phyloP scores from a whole-genome alignment of 495 filamentous ascomycete species.

The Tuber calosporum region DNA sequence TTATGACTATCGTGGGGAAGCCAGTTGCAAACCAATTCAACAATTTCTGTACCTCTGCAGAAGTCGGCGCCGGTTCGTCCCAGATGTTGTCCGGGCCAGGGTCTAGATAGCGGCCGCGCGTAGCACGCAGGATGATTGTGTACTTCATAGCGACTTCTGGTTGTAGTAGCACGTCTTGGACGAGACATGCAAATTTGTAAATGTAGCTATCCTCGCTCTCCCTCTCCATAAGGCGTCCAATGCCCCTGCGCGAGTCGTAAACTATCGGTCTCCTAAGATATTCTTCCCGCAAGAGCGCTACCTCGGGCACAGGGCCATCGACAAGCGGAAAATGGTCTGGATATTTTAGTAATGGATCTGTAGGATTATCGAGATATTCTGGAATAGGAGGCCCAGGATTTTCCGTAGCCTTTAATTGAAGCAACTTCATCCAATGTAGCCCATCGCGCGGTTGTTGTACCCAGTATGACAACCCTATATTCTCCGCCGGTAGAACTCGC shows the following conservation, averaged over 20 bases:
- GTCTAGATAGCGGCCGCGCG: conserved; percentile 21
- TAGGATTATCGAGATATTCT: conserved; percentile 25
- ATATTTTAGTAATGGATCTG: conserved; percentile 21
- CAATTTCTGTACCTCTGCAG: conserved; percentile 18
- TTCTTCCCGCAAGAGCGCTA: conserved; percentile 17
- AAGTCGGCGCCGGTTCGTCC: conserved; percentile 19
- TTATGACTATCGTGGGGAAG: conserved; percentile 17
- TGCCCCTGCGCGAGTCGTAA: conserved; percentile 19
- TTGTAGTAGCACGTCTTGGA: conserved; percentile 14
- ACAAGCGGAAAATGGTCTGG: conserved; percentile 20
- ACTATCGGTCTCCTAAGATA: conserved; percentile 7
- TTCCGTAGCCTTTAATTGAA: neutral
- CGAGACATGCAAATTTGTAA: conserved; percentile 21
- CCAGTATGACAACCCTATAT: conserved; percentile 11
- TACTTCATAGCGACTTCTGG: conserved; percentile 34
- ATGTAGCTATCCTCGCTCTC: conserved; percentile 23
- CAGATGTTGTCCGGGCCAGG: conserved; percentile 15
- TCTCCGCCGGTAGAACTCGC: neutral
- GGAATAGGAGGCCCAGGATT: conserved; percentile 7
- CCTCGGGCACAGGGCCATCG: conserved; percentile 7
- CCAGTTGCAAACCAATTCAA: conserved; percentile 26
- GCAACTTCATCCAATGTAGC: neutral
- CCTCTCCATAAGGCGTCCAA: neutral
- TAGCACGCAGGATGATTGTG: conserved; percentile 20
- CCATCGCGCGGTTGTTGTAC: neutral